Evolutionary conservation across 2,329 filamentous ascomycete genomes (phyloP).

Genomic region (Ramichloridium luteum): DNA sequence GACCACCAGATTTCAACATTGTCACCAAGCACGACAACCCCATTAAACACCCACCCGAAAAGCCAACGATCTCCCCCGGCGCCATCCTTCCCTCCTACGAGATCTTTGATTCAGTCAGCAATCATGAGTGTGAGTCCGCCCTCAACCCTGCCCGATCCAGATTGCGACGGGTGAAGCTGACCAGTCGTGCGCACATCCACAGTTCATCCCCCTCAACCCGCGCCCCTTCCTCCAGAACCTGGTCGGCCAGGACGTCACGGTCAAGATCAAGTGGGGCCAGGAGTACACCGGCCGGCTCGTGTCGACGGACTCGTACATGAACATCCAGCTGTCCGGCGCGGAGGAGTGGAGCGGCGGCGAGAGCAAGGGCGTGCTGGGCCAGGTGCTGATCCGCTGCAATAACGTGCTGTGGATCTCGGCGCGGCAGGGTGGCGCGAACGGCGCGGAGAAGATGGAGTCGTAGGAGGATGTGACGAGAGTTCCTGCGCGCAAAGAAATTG

Average conservation of each 20-base stretch:
- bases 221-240: conserved; percentile 91
- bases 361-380: conserved; percentile 70
- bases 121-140: conserved; percentile 14
- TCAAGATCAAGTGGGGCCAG: conserved; percentile 95
- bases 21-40: no score
- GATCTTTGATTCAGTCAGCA: no score
- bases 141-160: background rate
- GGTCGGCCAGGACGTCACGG: conserved; percentile 82
- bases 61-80: no score
- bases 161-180: no score
- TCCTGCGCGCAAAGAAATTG: no score
- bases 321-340: conserved; percentile 80
- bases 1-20: no score
- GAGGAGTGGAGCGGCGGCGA: conserved; percentile 88
- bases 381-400: conserved; percentile 93
- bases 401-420: conserved; percentile 88
- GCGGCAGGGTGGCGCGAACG: conserved; percentile 18
- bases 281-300: conserved; percentile 93
- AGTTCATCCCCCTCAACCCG: conserved; percentile 87
- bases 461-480: conserved; percentile 16
- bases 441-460: conserved; percentile 30
- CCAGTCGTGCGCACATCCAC: conserved; percentile 2
- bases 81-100: no score
- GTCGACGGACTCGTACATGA: conserved; percentile 97
- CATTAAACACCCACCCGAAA: no score